These are phyloP conservation scores for Leccinum sublutescens DNA, from an alignment of 768 basidiomycete genomes.

Conservation along the genomic window DNA sequence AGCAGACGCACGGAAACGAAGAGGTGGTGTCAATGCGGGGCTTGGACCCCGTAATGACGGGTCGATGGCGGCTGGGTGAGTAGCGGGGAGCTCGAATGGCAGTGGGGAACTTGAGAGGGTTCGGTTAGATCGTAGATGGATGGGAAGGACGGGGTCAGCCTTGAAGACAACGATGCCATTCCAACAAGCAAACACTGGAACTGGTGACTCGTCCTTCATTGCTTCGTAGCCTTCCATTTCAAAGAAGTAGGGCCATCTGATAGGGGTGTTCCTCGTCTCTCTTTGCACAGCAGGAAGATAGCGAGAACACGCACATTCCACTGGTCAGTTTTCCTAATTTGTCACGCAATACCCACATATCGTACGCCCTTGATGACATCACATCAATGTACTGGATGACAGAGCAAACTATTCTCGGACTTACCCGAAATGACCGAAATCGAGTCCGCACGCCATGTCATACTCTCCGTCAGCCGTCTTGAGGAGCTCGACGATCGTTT, in stretches of 20 bases:
- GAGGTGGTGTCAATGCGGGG: slow-evolving; percentile 20
- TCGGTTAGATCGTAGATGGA: slow-evolving; percentile 36
- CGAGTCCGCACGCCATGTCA: slow-evolving; percentile 45
- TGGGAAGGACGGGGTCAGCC: slow-evolving; percentile 41
- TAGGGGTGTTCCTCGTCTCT: background rate
- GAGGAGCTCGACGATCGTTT: slow-evolving; percentile 40
- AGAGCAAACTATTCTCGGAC: slow-evolving; percentile 14
- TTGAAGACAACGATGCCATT: slow-evolving; percentile 43
- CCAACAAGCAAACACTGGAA: slow-evolving; percentile 46
- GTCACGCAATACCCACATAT: slow-evolving; percentile 25
- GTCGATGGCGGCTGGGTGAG: slow-evolving; percentile 16
- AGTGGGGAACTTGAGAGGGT: slow-evolving; percentile 37
- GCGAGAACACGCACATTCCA: slow-evolving; percentile 5
- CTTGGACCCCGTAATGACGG: slow-evolving; percentile 12
- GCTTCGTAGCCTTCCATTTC: slow-evolving; percentile 36
- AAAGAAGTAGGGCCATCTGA: slow-evolving; percentile 42
- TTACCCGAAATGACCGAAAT: slow-evolving; percentile 36
- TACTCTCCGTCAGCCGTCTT: slow-evolving; percentile 38
- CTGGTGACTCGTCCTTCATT: slow-evolving; percentile 38
- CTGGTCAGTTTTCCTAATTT: slow-evolving; percentile 16
- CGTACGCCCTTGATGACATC: slow-evolving; percentile 16
- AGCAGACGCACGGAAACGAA: slow-evolving; percentile 16
- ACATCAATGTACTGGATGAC: background rate
- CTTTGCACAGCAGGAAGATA: background rate
- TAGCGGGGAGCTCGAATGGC: slow-evolving; percentile 8